Evolutionary conservation across 2,329 filamentous ascomycete species (phyloP).

Genomic region (Chalaropsis thielavioides): DNA sequence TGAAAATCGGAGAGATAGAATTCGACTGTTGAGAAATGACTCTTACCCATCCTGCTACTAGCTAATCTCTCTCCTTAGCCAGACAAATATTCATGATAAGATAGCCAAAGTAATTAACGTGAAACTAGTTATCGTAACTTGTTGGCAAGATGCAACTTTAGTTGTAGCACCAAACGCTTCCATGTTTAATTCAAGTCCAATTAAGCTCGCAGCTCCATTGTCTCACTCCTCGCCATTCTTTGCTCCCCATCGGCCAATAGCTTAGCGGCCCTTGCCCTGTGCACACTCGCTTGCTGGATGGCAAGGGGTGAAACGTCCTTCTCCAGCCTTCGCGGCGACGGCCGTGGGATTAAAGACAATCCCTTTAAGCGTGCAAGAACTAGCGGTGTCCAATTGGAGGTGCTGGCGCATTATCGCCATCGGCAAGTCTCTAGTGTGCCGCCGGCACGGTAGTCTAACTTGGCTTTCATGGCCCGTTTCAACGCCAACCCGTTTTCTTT

Average conservation of each 20-base stretch:
- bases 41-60: not conserved
- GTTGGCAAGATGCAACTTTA: no score
- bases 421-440: not conserved
- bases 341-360: not conserved
- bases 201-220: conserved; percentile 2
- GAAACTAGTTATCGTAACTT: no score
- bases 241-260: not conserved
- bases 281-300: not conserved
- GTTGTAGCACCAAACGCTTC: not conserved
- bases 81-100: not conserved
- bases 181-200: not conserved
- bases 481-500: not conserved
- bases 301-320: not conserved
- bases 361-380: not conserved
- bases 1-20: not conserved
- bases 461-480: not conserved
- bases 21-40: not conserved
- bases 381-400: not conserved
- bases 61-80: not conserved
- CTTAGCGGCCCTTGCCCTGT: conserved; percentile 3
- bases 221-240: not conserved
- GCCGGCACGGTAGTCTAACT: not conserved
- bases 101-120: no score
- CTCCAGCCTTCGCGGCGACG: not conserved
- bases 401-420: not conserved